A percentile compares a stretch with the other conserved stretches of the same genome.
Conservation (phyloP, 768 basidiomycete species). For the Amanita exitialis region DNA sequence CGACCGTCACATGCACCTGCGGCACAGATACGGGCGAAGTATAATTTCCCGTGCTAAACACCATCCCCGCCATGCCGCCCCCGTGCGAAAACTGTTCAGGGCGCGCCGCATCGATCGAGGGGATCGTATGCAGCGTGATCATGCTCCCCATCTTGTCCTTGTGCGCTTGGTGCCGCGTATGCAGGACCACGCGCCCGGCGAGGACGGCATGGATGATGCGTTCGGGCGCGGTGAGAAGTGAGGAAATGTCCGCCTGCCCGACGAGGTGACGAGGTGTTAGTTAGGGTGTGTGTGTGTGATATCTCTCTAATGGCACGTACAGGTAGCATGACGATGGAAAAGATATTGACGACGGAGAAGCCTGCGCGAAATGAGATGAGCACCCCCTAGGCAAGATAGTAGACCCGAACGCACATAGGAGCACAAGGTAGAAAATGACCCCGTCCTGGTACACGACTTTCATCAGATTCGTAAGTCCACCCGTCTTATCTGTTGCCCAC, state of each 20-base stretch:
- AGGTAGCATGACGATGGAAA: not conserved
- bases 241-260: not conserved
- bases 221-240: conserved; percentile 4
- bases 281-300: not conserved
- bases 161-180: conserved; percentile 1
- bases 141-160: not conserved
- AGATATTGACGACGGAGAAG: conserved; percentile 5
- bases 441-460: conserved; percentile 5
- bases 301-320: too few relatives aligned
- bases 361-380: too few relatives aligned
- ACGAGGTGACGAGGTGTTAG: not conserved
- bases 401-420: conserved; percentile 1
- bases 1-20: too few relatives aligned
- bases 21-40: not conserved
- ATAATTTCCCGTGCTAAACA: not conserved
- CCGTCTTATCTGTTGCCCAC: not conserved
- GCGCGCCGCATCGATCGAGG: not conserved
- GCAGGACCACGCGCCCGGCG: not conserved
- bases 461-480: conserved; percentile 6
- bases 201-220: conserved; percentile 5
- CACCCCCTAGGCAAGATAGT: too few relatives aligned
- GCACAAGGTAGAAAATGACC: conserved; percentile 3
- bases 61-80: not conserved
- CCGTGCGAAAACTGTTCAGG: not conserved
- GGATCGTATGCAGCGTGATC: not conserved